Percentiles rank a stretch among this genome's conserved stretches.
These are phyloP conservation scores for Globisporangium nagaii DNA, from an alignment of 352 stramenopile genomes.

Conservation along the genomic window DNA sequence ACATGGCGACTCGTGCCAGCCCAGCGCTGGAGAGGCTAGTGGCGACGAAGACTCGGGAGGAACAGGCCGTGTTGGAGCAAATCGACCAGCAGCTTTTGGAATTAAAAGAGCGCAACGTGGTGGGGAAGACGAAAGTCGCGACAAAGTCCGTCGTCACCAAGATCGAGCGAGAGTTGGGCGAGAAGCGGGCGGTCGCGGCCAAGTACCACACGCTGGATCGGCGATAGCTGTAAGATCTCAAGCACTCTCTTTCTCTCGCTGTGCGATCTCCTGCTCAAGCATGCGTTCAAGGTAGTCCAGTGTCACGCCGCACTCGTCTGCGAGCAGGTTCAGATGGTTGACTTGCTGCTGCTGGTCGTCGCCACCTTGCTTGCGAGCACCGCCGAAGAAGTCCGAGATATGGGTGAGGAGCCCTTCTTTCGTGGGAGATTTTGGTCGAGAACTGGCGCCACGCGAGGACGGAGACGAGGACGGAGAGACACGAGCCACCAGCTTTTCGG, in stretches of 20 bases:
- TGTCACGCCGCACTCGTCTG: conserved; percentile 15
- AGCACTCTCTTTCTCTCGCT: too few relatives aligned
- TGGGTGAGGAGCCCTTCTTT: conserved; percentile 12
- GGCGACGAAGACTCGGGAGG: conserved; percentile 29
- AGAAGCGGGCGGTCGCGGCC: conserved; percentile 36
- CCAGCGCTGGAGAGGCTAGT: conserved; percentile 36
- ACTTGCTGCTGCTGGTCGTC: not conserved
- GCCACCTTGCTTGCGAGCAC: not conserved
- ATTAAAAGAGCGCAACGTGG: conserved; percentile 45
- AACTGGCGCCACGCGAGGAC: not conserved
- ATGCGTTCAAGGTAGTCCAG: conserved; percentile 8
- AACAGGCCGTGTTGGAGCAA: conserved; percentile 36
- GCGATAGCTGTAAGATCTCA: not conserved
- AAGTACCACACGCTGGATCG: conserved; percentile 52
- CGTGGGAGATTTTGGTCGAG: not conserved
- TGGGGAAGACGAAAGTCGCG: conserved; percentile 41
- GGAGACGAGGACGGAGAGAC: not conserved
- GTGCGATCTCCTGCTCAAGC: conserved; percentile 7
- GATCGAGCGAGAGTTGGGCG: conserved; percentile 43
- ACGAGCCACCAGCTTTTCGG: not conserved
- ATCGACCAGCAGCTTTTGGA: conserved; percentile 59
- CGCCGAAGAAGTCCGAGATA: conserved; percentile 11
- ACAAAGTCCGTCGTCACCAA: conserved; percentile 42
- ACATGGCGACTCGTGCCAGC: conserved; percentile 48
- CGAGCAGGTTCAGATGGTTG: conserved; percentile 1